Percentiles rank a stretch among this genome's conserved stretches.
Conservation (phyloP, 768 basidiomycete genomes). For the Clavaria fumosa region DNA sequence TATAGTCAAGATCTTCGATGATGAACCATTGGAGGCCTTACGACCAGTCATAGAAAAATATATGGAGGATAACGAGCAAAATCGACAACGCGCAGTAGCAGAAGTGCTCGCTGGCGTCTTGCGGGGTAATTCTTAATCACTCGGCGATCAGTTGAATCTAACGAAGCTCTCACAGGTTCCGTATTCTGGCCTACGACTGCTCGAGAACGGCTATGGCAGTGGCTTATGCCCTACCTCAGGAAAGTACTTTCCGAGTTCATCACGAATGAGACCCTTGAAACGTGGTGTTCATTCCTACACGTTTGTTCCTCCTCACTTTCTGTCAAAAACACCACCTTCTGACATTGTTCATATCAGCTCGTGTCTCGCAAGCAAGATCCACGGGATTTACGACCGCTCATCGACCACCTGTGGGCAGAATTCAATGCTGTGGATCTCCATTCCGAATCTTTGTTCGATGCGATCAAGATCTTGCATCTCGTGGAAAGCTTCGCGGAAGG, state of each 20-base stretch:
- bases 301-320: constrained; percentile 25
- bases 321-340: neutral
- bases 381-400: constrained; percentile 62
- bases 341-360: constrained; percentile 30
- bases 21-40: constrained; percentile 48
- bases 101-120: constrained; percentile 69
- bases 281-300: constrained; percentile 72
- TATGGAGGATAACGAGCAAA: constrained; percentile 57
- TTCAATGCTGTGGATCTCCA: constrained; percentile 62
- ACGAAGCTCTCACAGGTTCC: constrained; percentile 33
- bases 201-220: constrained; percentile 59
- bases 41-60: constrained; percentile 46
- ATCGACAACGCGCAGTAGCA: constrained; percentile 79
- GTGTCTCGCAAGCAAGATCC: constrained; percentile 71
- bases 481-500: constrained; percentile 60
- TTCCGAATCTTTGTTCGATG: constrained; percentile 70
- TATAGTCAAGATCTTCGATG: constrained; percentile 65
- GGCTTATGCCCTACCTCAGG: constrained; percentile 57
- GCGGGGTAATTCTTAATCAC: constrained; percentile 26
- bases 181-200: constrained; percentile 77
- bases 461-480: constrained; percentile 50
- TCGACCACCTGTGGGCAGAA: constrained; percentile 53
- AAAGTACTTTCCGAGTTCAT: constrained; percentile 54
- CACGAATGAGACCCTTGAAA: constrained; percentile 65
- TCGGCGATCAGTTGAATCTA: neutral